Evolutionary conservation across 768 basidiomycete species (phyloP), one percentile per base, ranked within the genome.

Genomic region (Mycena crocata): DNA sequence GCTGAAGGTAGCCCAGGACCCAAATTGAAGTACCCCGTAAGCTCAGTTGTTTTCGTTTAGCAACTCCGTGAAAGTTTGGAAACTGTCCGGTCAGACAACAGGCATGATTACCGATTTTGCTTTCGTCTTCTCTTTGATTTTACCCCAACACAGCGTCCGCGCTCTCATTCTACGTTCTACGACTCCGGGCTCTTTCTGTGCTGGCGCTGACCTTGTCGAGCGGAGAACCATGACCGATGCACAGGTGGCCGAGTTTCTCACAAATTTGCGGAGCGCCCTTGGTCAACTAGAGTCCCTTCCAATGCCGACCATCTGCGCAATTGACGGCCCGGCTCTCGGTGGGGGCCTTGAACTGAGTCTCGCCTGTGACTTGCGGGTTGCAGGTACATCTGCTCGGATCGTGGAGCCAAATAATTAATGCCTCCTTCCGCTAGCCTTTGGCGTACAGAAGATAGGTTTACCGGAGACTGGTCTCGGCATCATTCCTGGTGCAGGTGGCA

Each of bases 321-420:
- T 98, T 44, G 96, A 98, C 75, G 96, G 96, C 0, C 94, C 93
- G 23, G 96, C 96, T 12, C 84, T 98, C 0, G 96, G 96, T 13
- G 96, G 96, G n/a, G 96, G 96, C 2, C 84, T 96, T 31, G 96
- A 98, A 77, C 78, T 98, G 63, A 86, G 91, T 63, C 84, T 98
- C 57, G 92, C 94, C 3, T 97, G 95, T 79, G 96, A 98, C 82
- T 78, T 98, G 73, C 88, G 96, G 35, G 90, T 97, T 30, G 95
- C 92, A 65, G 93, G 95, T 95, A 78, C 78, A 19, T 35, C 23
- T 48, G 28, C 40, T 15, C 48, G 32, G 17, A 30, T 28, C 50
- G 17, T 37, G 13, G 23, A 15, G 13, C 40, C 9, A 13, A 32
- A 28, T 15, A 34, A 32, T 42, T 54, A 62, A 62, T 31, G 15